These are phyloP conservation scores for Arthrobotrys musiformis DNA, from an alignment of 2,329 filamentous ascomycete genomes.

Conservation along the genomic window DNA sequence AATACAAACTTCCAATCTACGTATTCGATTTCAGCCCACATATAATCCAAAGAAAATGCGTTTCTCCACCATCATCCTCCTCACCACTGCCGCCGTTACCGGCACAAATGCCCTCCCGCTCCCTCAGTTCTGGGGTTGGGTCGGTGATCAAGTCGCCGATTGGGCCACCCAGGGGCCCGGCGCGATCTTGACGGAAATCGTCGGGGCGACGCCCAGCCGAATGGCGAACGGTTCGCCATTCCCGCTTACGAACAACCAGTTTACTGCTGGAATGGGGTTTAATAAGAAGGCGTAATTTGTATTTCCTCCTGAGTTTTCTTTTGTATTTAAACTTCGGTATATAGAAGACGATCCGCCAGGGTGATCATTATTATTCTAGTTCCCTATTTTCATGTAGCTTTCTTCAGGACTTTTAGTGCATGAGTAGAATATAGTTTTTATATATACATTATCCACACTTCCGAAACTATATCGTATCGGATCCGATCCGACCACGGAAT, in stretches of 20 bases:
- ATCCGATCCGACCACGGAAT: no score
- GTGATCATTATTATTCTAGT: no score
- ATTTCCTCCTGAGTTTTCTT: no score
- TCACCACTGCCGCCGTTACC: not conserved
- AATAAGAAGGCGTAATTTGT: not conserved
- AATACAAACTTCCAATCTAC: not conserved
- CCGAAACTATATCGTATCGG: no score
- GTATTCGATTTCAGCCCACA: not conserved
- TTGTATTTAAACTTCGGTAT: not conserved
- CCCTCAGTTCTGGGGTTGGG: not conserved
- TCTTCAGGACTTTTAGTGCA: no score
- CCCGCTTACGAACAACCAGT: not conserved
- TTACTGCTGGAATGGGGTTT: not conserved
- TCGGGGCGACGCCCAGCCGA: not conserved
- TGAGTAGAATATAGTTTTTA: not conserved
- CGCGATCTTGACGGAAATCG: not conserved
- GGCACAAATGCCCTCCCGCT: not conserved
- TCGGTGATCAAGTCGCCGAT: not conserved
- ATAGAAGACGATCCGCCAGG: no score
- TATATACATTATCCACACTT: not conserved
- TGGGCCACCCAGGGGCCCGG: not conserved
- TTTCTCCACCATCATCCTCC: not conserved
- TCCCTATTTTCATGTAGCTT: no score
- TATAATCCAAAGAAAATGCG: not conserved
- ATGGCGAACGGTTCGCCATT: not conserved